phyloP scores from a whole-genome alignment of 1,284 basidiomycete species.

The Dichomitus squalens region DNA sequence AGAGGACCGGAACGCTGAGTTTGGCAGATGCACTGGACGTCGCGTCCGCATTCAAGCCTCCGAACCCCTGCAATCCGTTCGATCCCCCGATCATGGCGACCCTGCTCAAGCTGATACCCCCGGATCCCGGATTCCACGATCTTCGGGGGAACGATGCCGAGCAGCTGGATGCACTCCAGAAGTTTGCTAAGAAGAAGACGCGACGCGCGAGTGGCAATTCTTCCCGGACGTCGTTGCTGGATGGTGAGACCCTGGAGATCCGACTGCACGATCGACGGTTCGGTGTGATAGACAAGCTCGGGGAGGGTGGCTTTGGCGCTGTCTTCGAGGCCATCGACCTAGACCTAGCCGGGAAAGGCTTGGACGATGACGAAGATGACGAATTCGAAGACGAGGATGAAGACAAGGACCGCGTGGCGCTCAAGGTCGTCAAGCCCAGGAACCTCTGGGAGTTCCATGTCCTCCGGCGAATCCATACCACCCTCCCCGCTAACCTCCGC shows the following conservation, averaged over 20 bases:
- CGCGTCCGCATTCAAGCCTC: slow-evolving; percentile 64
- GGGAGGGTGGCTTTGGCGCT: slow-evolving; percentile 95
- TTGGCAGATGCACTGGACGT: slow-evolving; percentile 64
- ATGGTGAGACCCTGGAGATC: slow-evolving; percentile 47
- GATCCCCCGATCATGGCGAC: slow-evolving; percentile 67
- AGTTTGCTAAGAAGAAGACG: slow-evolving; percentile 57
- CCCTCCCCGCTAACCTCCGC: slow-evolving; percentile 57
- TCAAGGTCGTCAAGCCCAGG: slow-evolving; percentile 91
- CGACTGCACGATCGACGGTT: slow-evolving; percentile 64
- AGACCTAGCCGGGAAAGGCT: slow-evolving; percentile 33
- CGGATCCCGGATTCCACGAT: slow-evolving; percentile 71
- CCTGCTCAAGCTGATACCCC: slow-evolving; percentile 69
- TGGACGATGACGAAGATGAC: slow-evolving; percentile 40
- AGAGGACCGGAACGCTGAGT: slow-evolving; percentile 62
- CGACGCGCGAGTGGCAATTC: slow-evolving; percentile 52
- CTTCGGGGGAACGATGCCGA: slow-evolving; percentile 54
- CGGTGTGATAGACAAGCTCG: slow-evolving; percentile 83
- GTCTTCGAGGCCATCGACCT: slow-evolving; percentile 84
- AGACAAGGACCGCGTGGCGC: slow-evolving; percentile 71
- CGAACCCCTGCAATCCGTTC: slow-evolving; percentile 91
- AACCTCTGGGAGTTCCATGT: slow-evolving; percentile 95
- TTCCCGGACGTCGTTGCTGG: slow-evolving; percentile 40
- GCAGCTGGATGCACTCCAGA: slow-evolving; percentile 69
- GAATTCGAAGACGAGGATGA: slow-evolving; percentile 62
- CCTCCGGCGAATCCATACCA: slow-evolving; percentile 75